Percentiles rank a stretch among this genome's conserved stretches.
phyloP scores from a whole-genome alignment of 2,329 filamentous ascomycete genomes.

The Xylariomycetidae sp. region DNA sequence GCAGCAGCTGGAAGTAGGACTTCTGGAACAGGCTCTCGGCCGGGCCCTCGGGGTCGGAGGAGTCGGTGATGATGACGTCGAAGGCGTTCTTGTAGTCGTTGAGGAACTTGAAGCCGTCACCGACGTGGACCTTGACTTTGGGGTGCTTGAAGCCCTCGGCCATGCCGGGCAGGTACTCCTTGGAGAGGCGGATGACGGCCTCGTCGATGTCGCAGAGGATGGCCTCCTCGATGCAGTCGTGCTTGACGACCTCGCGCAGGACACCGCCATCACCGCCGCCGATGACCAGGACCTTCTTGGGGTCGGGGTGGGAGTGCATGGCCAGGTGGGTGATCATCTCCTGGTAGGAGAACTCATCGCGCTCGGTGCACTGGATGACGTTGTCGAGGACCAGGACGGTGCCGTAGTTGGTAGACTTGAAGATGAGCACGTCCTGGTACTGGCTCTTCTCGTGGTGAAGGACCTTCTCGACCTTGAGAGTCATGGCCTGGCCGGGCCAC shows the following conservation, averaged over 20 bases:
- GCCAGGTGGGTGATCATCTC: slow-evolving; percentile 99
- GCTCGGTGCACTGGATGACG: slow-evolving; percentile 97
- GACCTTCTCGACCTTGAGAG: slow-evolving; percentile 93
- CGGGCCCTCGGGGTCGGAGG: slow-evolving; percentile 92
- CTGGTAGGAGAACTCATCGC: slow-evolving; percentile 98
- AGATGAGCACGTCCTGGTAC: slow-evolving; percentile 98
- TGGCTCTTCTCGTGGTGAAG: slow-evolving; percentile 98
- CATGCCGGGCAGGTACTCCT: slow-evolving; percentile 96
- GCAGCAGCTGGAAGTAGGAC: slow-evolving; percentile 93
- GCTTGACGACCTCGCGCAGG: slow-evolving; percentile 97
- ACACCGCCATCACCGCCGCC: slow-evolving; percentile 97
- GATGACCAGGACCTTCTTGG: slow-evolving; percentile 97
- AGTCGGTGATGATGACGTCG: slow-evolving; percentile 99
- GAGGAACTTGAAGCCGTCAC: slow-evolving; percentile 98
- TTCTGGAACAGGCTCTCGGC: slow-evolving; percentile 97
- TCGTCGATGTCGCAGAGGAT: slow-evolving; percentile 98
- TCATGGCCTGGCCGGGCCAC: slow-evolving; percentile 99
- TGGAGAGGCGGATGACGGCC: slow-evolving; percentile 96
- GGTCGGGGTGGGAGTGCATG: slow-evolving; percentile 97
- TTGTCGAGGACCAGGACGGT: slow-evolving; percentile 96
- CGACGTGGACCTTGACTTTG: slow-evolving; percentile 86
- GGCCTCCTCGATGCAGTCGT: slow-evolving; percentile 93
- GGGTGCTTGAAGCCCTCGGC: slow-evolving; percentile 88
- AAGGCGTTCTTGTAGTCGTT: slow-evolving; percentile 95
- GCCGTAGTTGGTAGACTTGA: slow-evolving; percentile 96